These are phyloP conservation scores for Corchorus capsularis DNA, from an alignment of 345 rosid genomes.

Conservation along the genomic window DNA sequence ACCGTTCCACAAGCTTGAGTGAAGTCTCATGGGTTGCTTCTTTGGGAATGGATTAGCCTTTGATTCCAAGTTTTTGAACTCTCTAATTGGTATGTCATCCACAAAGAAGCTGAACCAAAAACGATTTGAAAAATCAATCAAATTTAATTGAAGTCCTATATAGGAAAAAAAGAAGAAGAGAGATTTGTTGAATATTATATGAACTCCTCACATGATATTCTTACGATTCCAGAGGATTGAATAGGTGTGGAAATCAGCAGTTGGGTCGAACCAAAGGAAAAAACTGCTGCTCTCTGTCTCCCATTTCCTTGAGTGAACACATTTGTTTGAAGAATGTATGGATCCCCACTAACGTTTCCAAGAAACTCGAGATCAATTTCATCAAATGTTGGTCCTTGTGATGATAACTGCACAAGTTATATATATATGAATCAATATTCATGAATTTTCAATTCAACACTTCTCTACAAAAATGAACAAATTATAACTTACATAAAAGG, in stretches of 20 bases:
- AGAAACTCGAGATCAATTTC: slow-evolving; percentile 71
- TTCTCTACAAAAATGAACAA: no score
- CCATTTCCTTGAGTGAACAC: slow-evolving; percentile 63
- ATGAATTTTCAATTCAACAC: neutral
- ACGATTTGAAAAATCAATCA: neutral
- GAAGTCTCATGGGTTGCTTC: slow-evolving; percentile 52
- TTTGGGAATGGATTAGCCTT: slow-evolving; percentile 51
- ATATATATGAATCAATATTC: neutral
- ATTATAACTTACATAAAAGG: slow-evolving; percentile 38
- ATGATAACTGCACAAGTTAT: slow-evolving; percentile 43
- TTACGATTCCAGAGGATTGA: slow-evolving; percentile 66
- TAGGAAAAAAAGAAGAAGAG: no score
- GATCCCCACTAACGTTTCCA: slow-evolving; percentile 63
- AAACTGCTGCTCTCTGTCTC: slow-evolving; percentile 66
- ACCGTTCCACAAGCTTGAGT: slow-evolving; percentile 62
- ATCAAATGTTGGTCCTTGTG: slow-evolving; percentile 61
- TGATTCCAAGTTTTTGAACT: slow-evolving; percentile 58
- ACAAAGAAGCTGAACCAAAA: slow-evolving; percentile 41
- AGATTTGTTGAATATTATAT: no score
- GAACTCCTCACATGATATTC: slow-evolving; percentile 31
- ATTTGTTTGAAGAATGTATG: slow-evolving; percentile 66
- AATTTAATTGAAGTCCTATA: neutral
- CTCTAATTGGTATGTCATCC: slow-evolving; percentile 61
- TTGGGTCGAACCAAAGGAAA: slow-evolving; percentile 71
- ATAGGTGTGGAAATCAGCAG: slow-evolving; percentile 65